Evolutionary conservation across 1,284 basidiomycete genomes (phyloP), one percentile per base, ranked within the genome.

Genomic region (Tausonia pullulans): DNA sequence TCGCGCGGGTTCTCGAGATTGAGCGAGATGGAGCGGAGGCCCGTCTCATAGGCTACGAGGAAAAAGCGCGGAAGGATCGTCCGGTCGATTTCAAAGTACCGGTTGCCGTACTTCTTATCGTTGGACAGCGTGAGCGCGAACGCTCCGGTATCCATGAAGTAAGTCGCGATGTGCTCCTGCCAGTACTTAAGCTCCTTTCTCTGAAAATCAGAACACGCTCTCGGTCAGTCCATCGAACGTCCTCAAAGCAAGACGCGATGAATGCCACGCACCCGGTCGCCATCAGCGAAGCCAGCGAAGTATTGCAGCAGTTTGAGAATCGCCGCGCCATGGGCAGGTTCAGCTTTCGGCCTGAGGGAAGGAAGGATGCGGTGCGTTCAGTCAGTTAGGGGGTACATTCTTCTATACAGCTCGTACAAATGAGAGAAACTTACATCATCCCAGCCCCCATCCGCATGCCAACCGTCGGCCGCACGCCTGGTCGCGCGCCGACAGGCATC

Each of bases 1-100:
- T 65, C 64, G 27, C 60, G 55, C 10, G 64, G 64, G 60, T 65
- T 65, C 56, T 65, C 64, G 10, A 65, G 64, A 50, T 65, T 65
- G 57, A 65, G 60, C 5, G 60, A 48, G 46, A 60, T 61, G 45
- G 60, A 61, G 7, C 60, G 60, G 41, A 61, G 60, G 40, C 64
- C 60, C 13, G 53, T 57, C 49, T 62, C 54, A 60, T 65, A 65
- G 43, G 49, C 54, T 9, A 53, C 53, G 40, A 65, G 64, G 45
- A 65, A 65, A 55, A 62, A 65, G 14, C 64, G 64, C 8, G 64
- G 64, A 16, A 65, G 64, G 3, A 53, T 44, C 5, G 60, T 16
- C 14, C 58, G 51, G 13, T 60, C 13, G n/a, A 65, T 41, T 8
- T 65, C 64, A 48, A 65, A 65, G 44, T 55, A 55, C 40, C 14